Evolutionary conservation across 176 grass and related monocot genomes (phyloP).

Genomic region (Thinopyrum elongatum): DNA sequence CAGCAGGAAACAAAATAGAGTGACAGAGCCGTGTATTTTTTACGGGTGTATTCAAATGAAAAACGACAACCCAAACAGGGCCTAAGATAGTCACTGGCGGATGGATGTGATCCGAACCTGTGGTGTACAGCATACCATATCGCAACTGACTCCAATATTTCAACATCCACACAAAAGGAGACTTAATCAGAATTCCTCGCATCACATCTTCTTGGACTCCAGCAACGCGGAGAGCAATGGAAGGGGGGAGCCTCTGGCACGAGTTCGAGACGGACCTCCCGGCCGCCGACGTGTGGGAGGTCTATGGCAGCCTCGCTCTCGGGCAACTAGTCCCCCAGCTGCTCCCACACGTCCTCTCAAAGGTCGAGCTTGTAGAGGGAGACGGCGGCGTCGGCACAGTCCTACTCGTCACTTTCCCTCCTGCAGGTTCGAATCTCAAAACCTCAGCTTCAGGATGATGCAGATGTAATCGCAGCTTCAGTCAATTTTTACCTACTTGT

Average conservation of each 20-base stretch:
- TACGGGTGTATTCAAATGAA: too few relatives aligned
- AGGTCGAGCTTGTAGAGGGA: not conserved
- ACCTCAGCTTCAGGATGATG: not conserved
- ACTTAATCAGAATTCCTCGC: too few relatives aligned
- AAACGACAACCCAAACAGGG: too few relatives aligned
- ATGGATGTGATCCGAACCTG: too few relatives aligned
- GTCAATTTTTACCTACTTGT: not conserved
- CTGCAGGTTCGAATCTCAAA: not conserved
- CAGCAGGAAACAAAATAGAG: too few relatives aligned
- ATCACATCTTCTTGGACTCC: too few relatives aligned
- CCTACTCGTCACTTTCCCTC: not conserved
- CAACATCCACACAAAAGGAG: too few relatives aligned
- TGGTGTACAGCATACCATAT: too few relatives aligned
- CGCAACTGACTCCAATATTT: too few relatives aligned
- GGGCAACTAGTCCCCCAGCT: not conserved
- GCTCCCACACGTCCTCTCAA: not conserved
- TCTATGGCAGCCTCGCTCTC: not conserved
- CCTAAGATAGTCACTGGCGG: too few relatives aligned
- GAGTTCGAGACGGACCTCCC: not conserved
- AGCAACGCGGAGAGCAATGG: not conserved
- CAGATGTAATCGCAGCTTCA: not conserved
- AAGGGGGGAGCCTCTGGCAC: not conserved
- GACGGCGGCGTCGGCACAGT: not conserved
- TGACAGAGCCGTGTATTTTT: too few relatives aligned
- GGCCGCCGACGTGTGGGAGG: not conserved